These are phyloP conservation scores for Alternaria triticina DNA, from an alignment of 2,329 filamentous ascomycete genomes.

Conservation along the genomic window DNA sequence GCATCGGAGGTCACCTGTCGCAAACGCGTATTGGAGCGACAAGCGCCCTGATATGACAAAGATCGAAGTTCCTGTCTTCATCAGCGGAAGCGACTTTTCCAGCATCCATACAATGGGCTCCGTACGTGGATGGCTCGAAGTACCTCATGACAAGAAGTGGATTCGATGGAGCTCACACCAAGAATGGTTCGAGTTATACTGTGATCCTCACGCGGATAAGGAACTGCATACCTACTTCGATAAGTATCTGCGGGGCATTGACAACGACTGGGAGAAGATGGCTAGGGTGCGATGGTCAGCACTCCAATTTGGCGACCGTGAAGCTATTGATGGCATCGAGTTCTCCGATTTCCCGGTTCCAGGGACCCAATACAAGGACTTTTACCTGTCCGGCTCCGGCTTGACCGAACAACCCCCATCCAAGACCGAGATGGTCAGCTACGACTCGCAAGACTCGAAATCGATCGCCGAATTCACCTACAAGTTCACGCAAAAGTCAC, in stretches of 20 bases:
- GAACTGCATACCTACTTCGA: conserved; percentile 52
- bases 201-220: conserved; percentile 5
- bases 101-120: conserved; percentile 20
- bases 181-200: conserved; percentile 27
- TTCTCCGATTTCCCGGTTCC: conserved; percentile 22
- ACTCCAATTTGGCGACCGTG: conserved; percentile 33
- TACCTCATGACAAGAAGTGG: conserved; percentile 9
- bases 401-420: conserved; percentile 1
- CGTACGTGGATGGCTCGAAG: conserved; percentile 8
- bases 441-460: conserved; percentile 25
- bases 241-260: conserved; percentile 50
- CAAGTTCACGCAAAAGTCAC: conserved; percentile 44
- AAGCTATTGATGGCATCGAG: conserved; percentile 25
- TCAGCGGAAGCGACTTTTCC: conserved; percentile 16
- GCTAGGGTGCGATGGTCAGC: conserved; percentile 53
- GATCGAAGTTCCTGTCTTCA: conserved; percentile 18
- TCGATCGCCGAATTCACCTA: conserved; percentile 21
- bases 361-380: conserved; percentile 18
- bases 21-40: conserved; percentile 17
- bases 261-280: conserved; percentile 58
- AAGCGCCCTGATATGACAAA: conserved; percentile 17
- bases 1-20: background rate
- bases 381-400: conserved; percentile 14
- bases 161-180: conserved; percentile 11
- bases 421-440: conserved; percentile 6